These are phyloP conservation scores for Citrullus colocynthis DNA, from an alignment of 306 rosid species.

Conservation along the genomic window DNA sequence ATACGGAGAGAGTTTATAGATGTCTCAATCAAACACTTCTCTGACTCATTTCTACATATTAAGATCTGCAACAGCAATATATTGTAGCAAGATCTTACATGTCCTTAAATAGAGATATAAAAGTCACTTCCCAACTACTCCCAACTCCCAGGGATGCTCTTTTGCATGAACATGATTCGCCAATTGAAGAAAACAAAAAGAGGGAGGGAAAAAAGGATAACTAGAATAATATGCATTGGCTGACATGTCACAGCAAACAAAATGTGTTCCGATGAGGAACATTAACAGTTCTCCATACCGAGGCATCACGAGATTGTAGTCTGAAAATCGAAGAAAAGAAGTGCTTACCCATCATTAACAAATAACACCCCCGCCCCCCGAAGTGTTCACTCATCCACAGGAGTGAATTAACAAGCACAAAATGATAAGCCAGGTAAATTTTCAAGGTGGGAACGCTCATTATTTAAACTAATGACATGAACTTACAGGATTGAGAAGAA, in stretches of 20 bases:
- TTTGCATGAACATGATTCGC: not conserved
- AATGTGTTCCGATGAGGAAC: not conserved
- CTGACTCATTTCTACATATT: conserved; percentile 94
- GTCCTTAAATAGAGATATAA: not conserved
- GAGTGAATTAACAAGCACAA: not conserved
- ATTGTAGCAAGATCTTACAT: not conserved
- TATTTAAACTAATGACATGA: conserved; percentile 8
- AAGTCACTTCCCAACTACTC: not conserved
- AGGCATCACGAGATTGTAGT: not conserved
- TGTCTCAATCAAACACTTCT: conserved; percentile 91
- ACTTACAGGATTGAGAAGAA: conserved; percentile 83
- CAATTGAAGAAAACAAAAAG: not conserved
- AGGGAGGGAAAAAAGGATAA: not conserved
- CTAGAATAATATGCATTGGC: not conserved
- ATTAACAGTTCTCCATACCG: not conserved
- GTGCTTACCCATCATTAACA: not conserved
- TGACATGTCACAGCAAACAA: not conserved
- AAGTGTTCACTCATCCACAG: no score
- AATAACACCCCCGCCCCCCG: not conserved
- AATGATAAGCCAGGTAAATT: not conserved
- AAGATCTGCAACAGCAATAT: conserved; percentile 45
- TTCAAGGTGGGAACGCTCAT: not conserved
- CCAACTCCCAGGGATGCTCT: not conserved
- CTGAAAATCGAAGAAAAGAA: not conserved
- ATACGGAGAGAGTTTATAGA: conserved; percentile 88